A percentile compares a stretch with the other conserved stretches of the same genome.
phyloP scores from a whole-genome alignment of 768 basidiomycete genomes.

The Mycena amicta region DNA sequence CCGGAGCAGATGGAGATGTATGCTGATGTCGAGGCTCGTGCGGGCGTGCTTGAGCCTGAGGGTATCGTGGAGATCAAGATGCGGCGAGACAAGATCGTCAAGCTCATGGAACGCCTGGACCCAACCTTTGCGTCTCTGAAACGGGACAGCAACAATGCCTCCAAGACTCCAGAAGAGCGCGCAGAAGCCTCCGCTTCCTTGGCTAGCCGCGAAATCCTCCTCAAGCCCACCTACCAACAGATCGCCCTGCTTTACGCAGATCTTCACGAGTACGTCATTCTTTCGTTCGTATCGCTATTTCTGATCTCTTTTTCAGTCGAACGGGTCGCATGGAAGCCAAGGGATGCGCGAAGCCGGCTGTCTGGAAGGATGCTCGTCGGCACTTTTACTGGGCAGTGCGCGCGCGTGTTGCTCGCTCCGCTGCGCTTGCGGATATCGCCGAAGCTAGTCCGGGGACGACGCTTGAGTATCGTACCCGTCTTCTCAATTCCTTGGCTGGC shows the following conservation, averaged over 20 bases:
- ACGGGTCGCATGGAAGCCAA: constrained; percentile 97
- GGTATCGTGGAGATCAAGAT: constrained; percentile 98
- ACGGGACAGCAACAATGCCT: constrained; percentile 72
- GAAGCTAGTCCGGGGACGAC: constrained; percentile 74
- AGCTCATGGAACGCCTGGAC: constrained; percentile 93
- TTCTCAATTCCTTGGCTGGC: constrained; percentile 65
- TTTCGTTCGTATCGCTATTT: constrained; percentile 1
- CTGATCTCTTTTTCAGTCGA: constrained; percentile 55
- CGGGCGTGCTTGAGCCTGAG: constrained; percentile 96
- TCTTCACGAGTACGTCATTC: constrained; percentile 79
- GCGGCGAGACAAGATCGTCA: constrained; percentile 89
- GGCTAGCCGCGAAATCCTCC: constrained; percentile 71
- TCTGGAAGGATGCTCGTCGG: constrained; percentile 88
- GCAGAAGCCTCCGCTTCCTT: constrained; percentile 69
- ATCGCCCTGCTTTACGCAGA: constrained; percentile 94
- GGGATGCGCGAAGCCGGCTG: constrained; percentile 83
- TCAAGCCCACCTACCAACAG: constrained; percentile 92
- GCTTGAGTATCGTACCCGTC: constrained; percentile 62
- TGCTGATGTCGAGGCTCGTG: constrained; percentile 92
- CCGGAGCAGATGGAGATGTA: constrained; percentile 99
- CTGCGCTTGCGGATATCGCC: constrained; percentile 62
- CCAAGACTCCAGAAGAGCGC: constrained; percentile 75
- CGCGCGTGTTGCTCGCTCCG: constrained; percentile 72
- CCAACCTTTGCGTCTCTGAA: constrained; percentile 79
- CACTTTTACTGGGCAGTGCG: constrained; percentile 94